phyloP scores from a whole-genome alignment of 306 rosid genomes.

The Erythrophleum fordii region DNA sequence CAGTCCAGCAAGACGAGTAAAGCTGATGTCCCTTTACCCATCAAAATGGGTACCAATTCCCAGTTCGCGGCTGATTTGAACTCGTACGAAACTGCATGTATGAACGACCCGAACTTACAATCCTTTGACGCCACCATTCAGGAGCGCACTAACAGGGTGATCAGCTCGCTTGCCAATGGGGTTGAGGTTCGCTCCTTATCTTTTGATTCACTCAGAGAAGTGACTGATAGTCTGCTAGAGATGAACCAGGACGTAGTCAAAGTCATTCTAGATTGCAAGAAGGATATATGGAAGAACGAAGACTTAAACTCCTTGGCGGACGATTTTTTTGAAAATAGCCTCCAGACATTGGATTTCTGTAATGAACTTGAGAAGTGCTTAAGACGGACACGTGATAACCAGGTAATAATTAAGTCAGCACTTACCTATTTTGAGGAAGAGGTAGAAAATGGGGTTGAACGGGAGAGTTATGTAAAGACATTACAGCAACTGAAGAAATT shows the following conservation, averaged over 20 bases:
- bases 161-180: slow-evolving; percentile 66
- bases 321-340: slow-evolving; percentile 74
- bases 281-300: slow-evolving; percentile 70
- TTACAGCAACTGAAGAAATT: slow-evolving; percentile 67
- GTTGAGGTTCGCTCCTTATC: slow-evolving; percentile 68
- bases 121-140: slow-evolving; percentile 70
- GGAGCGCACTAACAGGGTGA: slow-evolving; percentile 68
- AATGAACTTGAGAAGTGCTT: slow-evolving; percentile 71
- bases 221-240: slow-evolving; percentile 70
- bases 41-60: slow-evolving; percentile 51
- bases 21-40: slow-evolving; percentile 42
- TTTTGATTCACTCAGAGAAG: slow-evolving; percentile 68
- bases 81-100: slow-evolving; percentile 83
- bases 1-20: slow-evolving; percentile 56
- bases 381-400: slow-evolving; percentile 57
- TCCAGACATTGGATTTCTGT: slow-evolving; percentile 70
- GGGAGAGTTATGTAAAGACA: slow-evolving; percentile 60
- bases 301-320: slow-evolving; percentile 68
- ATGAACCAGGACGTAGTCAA: slow-evolving; percentile 79
- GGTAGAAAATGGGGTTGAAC: slow-evolving; percentile 54
- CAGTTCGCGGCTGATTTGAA: slow-evolving; percentile 59
- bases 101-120: slow-evolving; percentile 63
- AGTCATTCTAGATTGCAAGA: slow-evolving; percentile 65
- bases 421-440: slow-evolving; percentile 65
- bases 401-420: slow-evolving; percentile 66